Conservation (phyloP, 345 rosid genomes). For the Corchorus capsularis region DNA sequence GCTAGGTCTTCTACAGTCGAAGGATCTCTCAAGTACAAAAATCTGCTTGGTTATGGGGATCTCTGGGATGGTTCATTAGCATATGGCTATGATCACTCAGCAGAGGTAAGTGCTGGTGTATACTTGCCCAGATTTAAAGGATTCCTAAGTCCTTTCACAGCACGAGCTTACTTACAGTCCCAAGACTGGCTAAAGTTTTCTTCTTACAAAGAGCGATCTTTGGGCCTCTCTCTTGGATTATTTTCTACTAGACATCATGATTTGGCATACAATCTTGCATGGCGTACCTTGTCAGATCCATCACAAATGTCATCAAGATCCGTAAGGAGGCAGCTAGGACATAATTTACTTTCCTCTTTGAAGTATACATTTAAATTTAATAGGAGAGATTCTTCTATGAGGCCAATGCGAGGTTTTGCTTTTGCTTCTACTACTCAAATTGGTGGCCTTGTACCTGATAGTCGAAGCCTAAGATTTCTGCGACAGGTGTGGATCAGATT, state of each 20-base stretch:
- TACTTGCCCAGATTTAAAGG: constrained; percentile 73
- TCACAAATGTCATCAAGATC: constrained; percentile 63
- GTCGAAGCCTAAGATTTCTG: constrained; percentile 71
- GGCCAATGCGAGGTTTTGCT: constrained; percentile 85
- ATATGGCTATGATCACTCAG: constrained; percentile 75
- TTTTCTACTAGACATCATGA: constrained; percentile 67
- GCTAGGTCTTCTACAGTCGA: constrained; percentile 82
- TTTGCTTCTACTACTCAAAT: constrained; percentile 73
- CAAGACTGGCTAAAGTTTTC: constrained; percentile 91
- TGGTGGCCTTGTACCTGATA: constrained; percentile 91
- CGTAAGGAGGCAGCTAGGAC: constrained; percentile 94
- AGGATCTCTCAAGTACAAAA: constrained; percentile 83
- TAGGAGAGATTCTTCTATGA: constrained; percentile 66
- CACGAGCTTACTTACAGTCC: constrained; percentile 67
- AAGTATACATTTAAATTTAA: constrained; percentile 79
- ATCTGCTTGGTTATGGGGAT: constrained; percentile 88
- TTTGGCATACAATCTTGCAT: constrained; percentile 65
- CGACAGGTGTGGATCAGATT: constrained; percentile 63
- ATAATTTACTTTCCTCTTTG: constrained; percentile 72
- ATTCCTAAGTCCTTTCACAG: constrained; percentile 59
- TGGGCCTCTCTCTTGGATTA: constrained; percentile 89
- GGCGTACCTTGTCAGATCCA: constrained; percentile 90
- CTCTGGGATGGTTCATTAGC: constrained; percentile 86
- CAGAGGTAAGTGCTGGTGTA: constrained; percentile 81
- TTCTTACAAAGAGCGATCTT: constrained; percentile 75